phyloP scores from a whole-genome alignment of 78 protist genomes.

The Chrysochromulina parva region DNA sequence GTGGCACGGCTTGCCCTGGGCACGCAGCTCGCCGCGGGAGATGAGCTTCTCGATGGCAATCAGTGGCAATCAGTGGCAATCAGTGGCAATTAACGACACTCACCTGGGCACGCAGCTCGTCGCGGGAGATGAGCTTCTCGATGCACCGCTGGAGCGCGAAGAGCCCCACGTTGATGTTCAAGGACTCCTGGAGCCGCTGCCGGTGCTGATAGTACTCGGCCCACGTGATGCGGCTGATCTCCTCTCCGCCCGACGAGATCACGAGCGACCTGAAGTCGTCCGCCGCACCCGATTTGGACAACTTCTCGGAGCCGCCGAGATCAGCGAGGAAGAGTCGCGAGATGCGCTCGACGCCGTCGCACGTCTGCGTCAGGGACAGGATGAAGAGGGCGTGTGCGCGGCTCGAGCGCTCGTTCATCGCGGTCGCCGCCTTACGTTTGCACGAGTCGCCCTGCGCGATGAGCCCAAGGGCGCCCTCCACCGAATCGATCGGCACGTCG shows the following conservation, averaged over 20 bases:
- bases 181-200: not conserved
- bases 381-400: slow-evolving; percentile 56
- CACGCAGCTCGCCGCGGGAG: not conserved
- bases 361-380: slow-evolving; percentile 20
- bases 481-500: not conserved
- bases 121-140: not conserved
- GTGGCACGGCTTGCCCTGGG: not conserved
- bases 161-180: slow-evolving; percentile 22
- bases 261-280: not conserved
- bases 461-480: not conserved
- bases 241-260: not conserved
- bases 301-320: slow-evolving; percentile 47
- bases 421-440: slow-evolving; percentile 36
- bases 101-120: not conserved
- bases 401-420: slow-evolving; percentile 55
- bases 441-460: not conserved
- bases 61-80: too few species aligned
- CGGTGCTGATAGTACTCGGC: not conserved
- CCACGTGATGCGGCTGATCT: not conserved
- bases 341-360: not conserved
- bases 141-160: slow-evolving; percentile 35
- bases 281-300: not conserved
- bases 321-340: slow-evolving; percentile 17
- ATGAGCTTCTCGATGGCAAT: too few species aligned
- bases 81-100: too few species aligned